Conservation (phyloP, 176 grass and related monocot genomes). For the Avena sativa region DNA sequence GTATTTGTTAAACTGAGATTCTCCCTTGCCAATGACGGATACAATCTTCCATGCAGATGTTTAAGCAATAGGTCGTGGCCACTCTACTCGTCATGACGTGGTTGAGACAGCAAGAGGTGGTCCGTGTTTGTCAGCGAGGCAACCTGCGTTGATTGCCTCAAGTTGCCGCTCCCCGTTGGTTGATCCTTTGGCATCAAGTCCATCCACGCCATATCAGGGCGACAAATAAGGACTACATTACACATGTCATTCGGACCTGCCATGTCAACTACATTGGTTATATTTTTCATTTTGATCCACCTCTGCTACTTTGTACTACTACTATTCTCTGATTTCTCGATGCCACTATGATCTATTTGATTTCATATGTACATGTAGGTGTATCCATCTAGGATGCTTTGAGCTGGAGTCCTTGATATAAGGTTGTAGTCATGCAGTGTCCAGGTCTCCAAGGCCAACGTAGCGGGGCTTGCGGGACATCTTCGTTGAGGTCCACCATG, state of each 20-base stretch:
- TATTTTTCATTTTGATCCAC: too few species aligned
- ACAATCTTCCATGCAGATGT: too few species aligned
- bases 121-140: conserved; percentile 45
- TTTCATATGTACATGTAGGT: background rate
- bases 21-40: too few species aligned
- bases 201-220: conserved; percentile 68
- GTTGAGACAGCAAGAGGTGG: too few species aligned
- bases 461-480: conserved; percentile 53
- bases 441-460: conserved; percentile 66
- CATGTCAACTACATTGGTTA: background rate
- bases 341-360: background rate
- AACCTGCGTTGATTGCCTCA: conserved; percentile 77
- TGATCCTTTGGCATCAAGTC: conserved; percentile 79
- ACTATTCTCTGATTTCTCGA: background rate
- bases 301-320: too few species aligned
- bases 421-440: conserved; percentile 69
- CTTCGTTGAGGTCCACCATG: conserved; percentile 58
- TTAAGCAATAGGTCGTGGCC: too few species aligned
- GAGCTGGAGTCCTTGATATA: conserved; percentile 84
- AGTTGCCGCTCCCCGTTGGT: conserved; percentile 67
- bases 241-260: conserved; percentile 50
- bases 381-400: conserved; percentile 56
- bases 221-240: conserved; percentile 71
- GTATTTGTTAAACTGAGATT: too few species aligned
- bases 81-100: too few species aligned